Evolutionary conservation across 345 rosid species (phyloP).

Genomic region (Dovyalis caffra): DNA sequence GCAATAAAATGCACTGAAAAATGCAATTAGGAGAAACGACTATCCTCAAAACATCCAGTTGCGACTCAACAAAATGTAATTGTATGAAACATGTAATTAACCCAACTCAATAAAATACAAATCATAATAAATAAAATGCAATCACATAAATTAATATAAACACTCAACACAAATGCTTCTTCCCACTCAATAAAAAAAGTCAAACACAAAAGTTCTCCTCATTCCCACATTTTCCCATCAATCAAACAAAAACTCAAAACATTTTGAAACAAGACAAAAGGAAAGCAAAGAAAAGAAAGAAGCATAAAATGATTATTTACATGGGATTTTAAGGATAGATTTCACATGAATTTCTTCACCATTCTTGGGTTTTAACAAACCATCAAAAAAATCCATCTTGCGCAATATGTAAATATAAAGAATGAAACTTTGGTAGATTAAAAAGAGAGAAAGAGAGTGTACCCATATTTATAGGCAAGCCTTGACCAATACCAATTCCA

Average conservation of each 20-base stretch:
- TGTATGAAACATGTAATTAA: too few species aligned
- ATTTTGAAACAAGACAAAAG: background rate
- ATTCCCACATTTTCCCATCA: background rate
- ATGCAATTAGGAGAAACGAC: background rate
- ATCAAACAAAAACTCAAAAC: background rate
- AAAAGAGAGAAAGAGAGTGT: background rate
- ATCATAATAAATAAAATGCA: background rate
- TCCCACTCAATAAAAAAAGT: background rate
- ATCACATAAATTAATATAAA: background rate
- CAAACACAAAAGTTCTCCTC: background rate
- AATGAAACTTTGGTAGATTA: background rate
- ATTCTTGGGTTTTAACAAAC: conserved; percentile 31
- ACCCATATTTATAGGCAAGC: conserved; percentile 75
- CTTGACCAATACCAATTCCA: conserved; percentile 89
- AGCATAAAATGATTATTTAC: conserved; percentile 18
- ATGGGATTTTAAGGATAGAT: conserved; percentile 4
- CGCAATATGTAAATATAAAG: background rate
- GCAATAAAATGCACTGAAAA: background rate
- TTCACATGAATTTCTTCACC: conserved; percentile 13
- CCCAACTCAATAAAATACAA: background rate
- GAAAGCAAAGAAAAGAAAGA: background rate
- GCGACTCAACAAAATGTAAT: background rate
- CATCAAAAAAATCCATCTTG: conserved; percentile 34
- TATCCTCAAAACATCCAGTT: background rate
- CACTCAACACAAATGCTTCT: background rate